These are phyloP conservation scores for Metschnikowia arizonensis DNA, from an alignment of 805 yeast genomes.

Conservation along the genomic window DNA sequence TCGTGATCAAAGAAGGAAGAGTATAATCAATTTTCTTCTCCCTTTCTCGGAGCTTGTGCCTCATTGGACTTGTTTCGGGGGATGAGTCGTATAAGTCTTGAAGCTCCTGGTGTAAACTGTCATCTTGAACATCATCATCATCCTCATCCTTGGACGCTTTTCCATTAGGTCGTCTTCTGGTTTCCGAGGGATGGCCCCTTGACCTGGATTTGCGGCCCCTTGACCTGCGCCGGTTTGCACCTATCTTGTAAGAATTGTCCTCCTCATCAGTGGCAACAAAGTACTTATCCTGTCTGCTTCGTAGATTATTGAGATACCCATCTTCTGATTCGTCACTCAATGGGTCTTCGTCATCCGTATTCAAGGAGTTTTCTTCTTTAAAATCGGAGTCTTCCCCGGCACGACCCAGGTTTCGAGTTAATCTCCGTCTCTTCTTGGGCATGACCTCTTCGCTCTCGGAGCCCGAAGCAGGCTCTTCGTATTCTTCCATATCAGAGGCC, in stretches of 20 bases:
- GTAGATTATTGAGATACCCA: slow-evolving; percentile 22
- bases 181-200: slow-evolving; percentile 19
- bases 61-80: slow-evolving; percentile 45
- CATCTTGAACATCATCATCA: slow-evolving; percentile 29
- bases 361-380: slow-evolving; percentile 14
- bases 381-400: slow-evolving; percentile 21
- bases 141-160: slow-evolving; percentile 14
- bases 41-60: slow-evolving; percentile 46
- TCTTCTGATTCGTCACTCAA: slow-evolving; percentile 14
- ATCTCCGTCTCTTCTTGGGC: slow-evolving; percentile 14
- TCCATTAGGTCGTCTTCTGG: slow-evolving; percentile 9
- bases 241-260: slow-evolving; percentile 21
- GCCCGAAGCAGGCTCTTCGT: slow-evolving; percentile 12
- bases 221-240: slow-evolving; percentile 19
- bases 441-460: slow-evolving; percentile 10
- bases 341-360: slow-evolving; percentile 9
- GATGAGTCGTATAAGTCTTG: slow-evolving; percentile 61
- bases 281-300: slow-evolving; percentile 21
- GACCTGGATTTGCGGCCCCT: slow-evolving; percentile 22
- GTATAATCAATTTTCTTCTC: slow-evolving; percentile 64
- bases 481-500: slow-evolving; percentile 11
- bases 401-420: slow-evolving; percentile 5
- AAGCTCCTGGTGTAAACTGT: slow-evolving; percentile 55
- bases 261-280: slow-evolving; percentile 40
- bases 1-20: slow-evolving; percentile 73